A percentile compares a stretch with the other conserved stretches of the same genome.
Conservation (phyloP, 192 early-diverging fungal genomes). For the Chytriomyces confervae region DNA sequence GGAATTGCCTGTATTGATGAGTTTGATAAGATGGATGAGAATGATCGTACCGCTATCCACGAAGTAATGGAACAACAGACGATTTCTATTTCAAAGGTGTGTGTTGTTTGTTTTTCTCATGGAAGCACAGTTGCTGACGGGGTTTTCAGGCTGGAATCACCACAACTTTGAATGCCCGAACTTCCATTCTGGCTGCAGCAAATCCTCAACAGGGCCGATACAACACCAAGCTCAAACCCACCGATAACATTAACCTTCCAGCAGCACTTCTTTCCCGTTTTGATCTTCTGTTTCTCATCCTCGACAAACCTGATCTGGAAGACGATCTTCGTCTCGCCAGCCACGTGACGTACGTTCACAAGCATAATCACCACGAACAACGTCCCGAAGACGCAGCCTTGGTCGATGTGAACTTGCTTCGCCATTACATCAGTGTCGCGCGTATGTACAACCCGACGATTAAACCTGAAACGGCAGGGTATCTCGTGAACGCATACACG, state of each 20-base stretch:
- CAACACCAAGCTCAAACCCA: slow-evolving; percentile 76
- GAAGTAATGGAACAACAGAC: slow-evolving; percentile 99
- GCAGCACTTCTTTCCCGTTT: slow-evolving; percentile 93
- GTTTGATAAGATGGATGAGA: slow-evolving; percentile 99
- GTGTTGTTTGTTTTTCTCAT: not conserved
- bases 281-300: slow-evolving; percentile 89
- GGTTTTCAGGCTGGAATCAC: slow-evolving; percentile 86
- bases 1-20: slow-evolving; percentile 99
- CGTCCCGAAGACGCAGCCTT: slow-evolving; percentile 64
- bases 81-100: slow-evolving; percentile 88
- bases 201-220: slow-evolving; percentile 97
- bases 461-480: slow-evolving; percentile 77
- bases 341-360: slow-evolving; percentile 94
- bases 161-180: slow-evolving; percentile 93
- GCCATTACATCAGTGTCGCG: slow-evolving; percentile 88
- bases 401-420: slow-evolving; percentile 77
- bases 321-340: slow-evolving; percentile 81
- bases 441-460: slow-evolving; percentile 75
- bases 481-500: slow-evolving; percentile 83
- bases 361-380: slow-evolving; percentile 75
- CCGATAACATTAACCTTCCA: slow-evolving; percentile 97
- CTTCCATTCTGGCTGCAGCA: slow-evolving; percentile 94
- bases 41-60: slow-evolving; percentile 95
- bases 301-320: slow-evolving; percentile 82
- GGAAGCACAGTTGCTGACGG: not conserved